phyloP scores from a whole-genome alignment of 345 rosid genomes.

The Lepidium aucheri region DNA sequence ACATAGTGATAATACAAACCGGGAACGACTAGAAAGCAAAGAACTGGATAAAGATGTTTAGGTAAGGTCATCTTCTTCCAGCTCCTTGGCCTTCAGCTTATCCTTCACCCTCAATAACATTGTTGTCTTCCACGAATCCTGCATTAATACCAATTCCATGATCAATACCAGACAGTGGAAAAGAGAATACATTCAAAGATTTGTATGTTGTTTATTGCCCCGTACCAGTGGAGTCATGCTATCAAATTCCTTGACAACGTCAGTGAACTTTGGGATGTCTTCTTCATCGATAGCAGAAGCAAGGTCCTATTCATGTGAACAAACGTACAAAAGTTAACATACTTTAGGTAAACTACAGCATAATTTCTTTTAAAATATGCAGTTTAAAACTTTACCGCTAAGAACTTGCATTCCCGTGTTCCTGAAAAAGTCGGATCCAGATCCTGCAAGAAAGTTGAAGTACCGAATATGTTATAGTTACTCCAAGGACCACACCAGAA shows the following conservation, averaged over 20 bases:
- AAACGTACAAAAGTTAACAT: not conserved
- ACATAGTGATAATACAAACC: slow-evolving; percentile 6
- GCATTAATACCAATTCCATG: slow-evolving; percentile 1
- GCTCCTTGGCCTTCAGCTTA: slow-evolving; percentile 88
- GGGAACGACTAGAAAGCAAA: not conserved
- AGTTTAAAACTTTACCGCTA: slow-evolving; percentile 38
- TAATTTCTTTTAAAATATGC: not conserved
- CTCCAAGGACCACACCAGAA: not conserved
- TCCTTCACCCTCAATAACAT: slow-evolving; percentile 93
- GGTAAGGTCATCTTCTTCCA: slow-evolving; percentile 98
- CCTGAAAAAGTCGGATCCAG: slow-evolving; percentile 95
- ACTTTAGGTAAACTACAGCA: not conserved
- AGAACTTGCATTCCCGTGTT: slow-evolving; percentile 75
- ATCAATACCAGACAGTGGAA: not conserved
- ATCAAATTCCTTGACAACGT: slow-evolving; percentile 88
- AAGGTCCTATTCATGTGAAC: slow-evolving; percentile 44
- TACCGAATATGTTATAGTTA: slow-evolving; percentile 2
- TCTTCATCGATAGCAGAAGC: slow-evolving; percentile 91
- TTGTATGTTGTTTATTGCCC: not conserved
- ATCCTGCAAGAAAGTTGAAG: slow-evolving; percentile 48
- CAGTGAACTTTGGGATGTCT: slow-evolving; percentile 83
- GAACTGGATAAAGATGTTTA: slow-evolving; percentile 25
- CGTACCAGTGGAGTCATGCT: slow-evolving; percentile 97
- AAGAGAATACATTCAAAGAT: not conserved
- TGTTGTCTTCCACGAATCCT: slow-evolving; percentile 98